Evolutionary conservation across 768 basidiomycete genomes (phyloP), one percentile per base, ranked within the genome.

Genomic region (Boletus reticulatus): DNA sequence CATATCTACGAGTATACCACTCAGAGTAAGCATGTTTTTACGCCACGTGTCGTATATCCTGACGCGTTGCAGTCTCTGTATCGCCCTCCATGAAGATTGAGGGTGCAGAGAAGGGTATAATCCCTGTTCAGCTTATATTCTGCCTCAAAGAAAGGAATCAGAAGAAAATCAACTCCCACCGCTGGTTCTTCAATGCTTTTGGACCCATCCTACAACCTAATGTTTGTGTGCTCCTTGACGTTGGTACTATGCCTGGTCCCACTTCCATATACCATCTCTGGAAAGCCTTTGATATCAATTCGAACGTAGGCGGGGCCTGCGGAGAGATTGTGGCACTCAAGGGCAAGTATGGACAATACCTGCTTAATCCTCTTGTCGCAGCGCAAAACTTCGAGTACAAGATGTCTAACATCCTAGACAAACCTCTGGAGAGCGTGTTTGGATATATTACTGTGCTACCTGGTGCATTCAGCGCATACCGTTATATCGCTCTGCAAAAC

Each of bases 361-460:
- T 97, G 37, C 60, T 95, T 53, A 96, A 96, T 64, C 93, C 94
- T 0, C 76, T 91, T 4, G 88, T 94, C 8, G 92, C 92, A 6
- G 90, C 92, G 12, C 93, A 95, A 75, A 94, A 95, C 65, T 95
- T 94, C 58, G 91, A 94, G 72, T 94, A 95, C 72, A 94, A 94
- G 80, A 92, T 92, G 87, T 85, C 83, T 32, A 95, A 95, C 66
- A 96, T 96, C 60, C 72, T 96, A 53, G 93, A 95, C 66, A 96
- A 96, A 68, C 92, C 94, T 4, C 70, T 96, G 72, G 93, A 94
- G 63, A 86, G 84, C 0, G 81, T 94, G 34, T 94, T 95, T 67
- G 94, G 94, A 10, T 96, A 96, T 69, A 98, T 98, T 69, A 89
- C 92, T 0, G 96, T 99, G 29, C 73, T 98, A 1, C 93, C 93